These are phyloP conservation scores for Phytopythium boreale DNA, from an alignment of 352 stramenopile species.

Conservation along the genomic window DNA sequence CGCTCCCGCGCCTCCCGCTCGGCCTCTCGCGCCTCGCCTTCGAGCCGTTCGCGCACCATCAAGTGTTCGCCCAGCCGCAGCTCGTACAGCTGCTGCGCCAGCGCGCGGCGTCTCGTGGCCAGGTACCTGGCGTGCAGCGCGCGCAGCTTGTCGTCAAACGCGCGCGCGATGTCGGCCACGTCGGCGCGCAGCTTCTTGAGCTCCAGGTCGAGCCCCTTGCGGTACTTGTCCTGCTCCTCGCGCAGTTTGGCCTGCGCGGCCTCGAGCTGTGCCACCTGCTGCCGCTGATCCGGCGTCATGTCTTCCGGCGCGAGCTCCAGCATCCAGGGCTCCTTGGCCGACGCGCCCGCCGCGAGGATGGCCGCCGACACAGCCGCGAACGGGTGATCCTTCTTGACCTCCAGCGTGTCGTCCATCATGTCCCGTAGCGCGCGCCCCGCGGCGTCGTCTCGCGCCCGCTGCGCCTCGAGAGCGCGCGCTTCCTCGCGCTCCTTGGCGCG, in stretches of 20 bases:
- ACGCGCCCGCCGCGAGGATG: constrained; percentile 41
- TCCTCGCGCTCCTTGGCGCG: constrained; percentile 42
- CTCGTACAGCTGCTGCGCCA: constrained; percentile 74
- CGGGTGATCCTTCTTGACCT: constrained; percentile 80
- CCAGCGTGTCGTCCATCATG: constrained; percentile 94
- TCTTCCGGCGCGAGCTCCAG: constrained; percentile 67
- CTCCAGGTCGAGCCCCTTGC: constrained; percentile 87
- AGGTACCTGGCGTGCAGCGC: constrained; percentile 58
- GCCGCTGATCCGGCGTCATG: constrained; percentile 79
- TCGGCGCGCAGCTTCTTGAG: constrained; percentile 83
- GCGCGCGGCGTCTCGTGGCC: constrained; percentile 35
- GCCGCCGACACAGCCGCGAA: constrained; percentile 5
- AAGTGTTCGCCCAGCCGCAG: constrained; percentile 54
- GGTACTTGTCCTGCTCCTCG: constrained; percentile 90
- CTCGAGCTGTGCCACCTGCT: constrained; percentile 69
- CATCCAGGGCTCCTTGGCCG: constrained; percentile 89
- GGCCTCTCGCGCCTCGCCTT: constrained; percentile 18
- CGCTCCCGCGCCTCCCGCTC: constrained; percentile 7
- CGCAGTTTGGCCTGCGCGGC: constrained; percentile 59
- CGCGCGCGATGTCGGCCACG: constrained; percentile 74
- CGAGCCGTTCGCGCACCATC: constrained; percentile 49
- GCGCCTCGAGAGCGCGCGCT: constrained; percentile 25
- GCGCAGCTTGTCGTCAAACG: constrained; percentile 85
- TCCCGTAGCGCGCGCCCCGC: constrained; percentile 75
- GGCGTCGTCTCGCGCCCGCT: constrained; percentile 83